Evolutionary conservation across 768 basidiomycete species (phyloP).

Genomic region (Psilocybe tampanensis): DNA sequence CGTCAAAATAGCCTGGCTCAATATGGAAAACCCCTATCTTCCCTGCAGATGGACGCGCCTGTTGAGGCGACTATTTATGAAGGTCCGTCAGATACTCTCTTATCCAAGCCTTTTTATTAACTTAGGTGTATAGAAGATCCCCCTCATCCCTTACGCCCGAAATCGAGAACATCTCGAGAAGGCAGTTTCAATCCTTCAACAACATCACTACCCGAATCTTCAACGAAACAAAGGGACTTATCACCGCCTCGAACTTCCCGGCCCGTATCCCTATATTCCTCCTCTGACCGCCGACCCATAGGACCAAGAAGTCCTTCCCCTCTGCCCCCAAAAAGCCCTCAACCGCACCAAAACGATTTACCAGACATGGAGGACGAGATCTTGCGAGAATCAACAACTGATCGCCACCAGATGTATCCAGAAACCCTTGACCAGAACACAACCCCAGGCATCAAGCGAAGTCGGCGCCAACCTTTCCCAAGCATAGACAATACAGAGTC

Average conservation of each 20-base stretch:
- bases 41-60: constrained; percentile 45
- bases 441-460: constrained; percentile 64
- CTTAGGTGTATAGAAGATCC: constrained; percentile 53
- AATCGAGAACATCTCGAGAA: constrained; percentile 54
- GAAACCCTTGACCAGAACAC: constrained; percentile 21
- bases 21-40: constrained; percentile 44
- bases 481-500: constrained; percentile 53
- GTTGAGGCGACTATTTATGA: constrained; percentile 77
- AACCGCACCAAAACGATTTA: constrained; percentile 30
- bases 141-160: constrained; percentile 53
- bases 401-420: constrained; percentile 22
- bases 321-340: constrained; percentile 48
- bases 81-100: constrained; percentile 45
- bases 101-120: not conserved
- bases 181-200: constrained; percentile 43
- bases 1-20: constrained; percentile 84
- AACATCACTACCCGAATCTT: constrained; percentile 50
- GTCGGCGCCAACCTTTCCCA: constrained; percentile 69
- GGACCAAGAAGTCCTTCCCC: constrained; percentile 82
- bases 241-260: constrained; percentile 40
- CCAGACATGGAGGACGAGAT: constrained; percentile 50
- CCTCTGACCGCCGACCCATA: constrained; percentile 61
- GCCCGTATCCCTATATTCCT: constrained; percentile 47
- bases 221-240: constrained; percentile 33
- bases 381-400: constrained; percentile 39